Conservation (phyloP, 1,139 yeast genomes). For the Sugiyamaella japonica region DNA sequence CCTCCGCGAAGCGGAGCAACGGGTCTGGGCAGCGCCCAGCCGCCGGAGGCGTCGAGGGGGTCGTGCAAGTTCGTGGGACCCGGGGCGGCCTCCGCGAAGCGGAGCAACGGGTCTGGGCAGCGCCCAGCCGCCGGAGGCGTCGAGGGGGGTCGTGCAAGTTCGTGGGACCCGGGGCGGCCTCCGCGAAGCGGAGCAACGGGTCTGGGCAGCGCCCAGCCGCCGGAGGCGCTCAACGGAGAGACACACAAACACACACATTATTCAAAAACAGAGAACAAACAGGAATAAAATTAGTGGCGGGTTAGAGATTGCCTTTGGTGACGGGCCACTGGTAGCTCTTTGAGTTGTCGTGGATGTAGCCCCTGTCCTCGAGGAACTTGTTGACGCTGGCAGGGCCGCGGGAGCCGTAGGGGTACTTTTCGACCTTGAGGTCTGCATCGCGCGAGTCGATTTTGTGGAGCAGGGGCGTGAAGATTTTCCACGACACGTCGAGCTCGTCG, state of each 20-base stretch:
- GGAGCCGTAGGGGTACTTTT: slow-evolving; percentile 87
- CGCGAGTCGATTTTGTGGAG: slow-evolving; percentile 66
- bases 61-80: too few species aligned
- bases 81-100: not conserved
- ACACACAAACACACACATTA: slow-evolving; percentile 10
- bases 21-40: not conserved
- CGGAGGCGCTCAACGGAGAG: slow-evolving; percentile 3
- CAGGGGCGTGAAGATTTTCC: slow-evolving; percentile 92
- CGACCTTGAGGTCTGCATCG: slow-evolving; percentile 44
- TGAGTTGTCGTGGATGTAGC: slow-evolving; percentile 56
- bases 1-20: not conserved
- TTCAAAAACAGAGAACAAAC: not conserved
- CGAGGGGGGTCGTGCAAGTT: too few species aligned
- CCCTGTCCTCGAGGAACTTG: slow-evolving; percentile 63
- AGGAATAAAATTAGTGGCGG: not conserved
- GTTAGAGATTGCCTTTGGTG: slow-evolving; percentile 34
- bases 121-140: not conserved
- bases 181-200: slow-evolving; percentile 15
- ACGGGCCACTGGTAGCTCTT: slow-evolving; percentile 37
- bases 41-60: too few species aligned
- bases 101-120: not conserved
- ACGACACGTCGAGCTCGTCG: slow-evolving; percentile 91
- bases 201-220: slow-evolving; percentile 15
- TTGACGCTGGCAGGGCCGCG: slow-evolving; percentile 77
- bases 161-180: too few species aligned